Base-by-base conservation (phyloP, 768 basidiomycete species). In the Boletus edulis region DNA sequence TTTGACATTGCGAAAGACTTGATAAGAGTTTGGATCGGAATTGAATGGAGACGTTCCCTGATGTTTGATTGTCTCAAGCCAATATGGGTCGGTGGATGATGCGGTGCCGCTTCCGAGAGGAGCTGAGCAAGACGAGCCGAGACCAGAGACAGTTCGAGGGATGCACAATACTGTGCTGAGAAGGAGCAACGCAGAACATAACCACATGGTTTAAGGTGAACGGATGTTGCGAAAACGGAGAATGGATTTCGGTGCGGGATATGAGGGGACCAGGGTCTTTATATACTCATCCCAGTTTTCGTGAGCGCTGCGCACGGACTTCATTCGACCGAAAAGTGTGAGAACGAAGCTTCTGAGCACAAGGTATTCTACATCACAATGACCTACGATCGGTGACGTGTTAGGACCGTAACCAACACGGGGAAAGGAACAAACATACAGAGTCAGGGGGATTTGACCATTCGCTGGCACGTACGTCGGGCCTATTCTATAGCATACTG, bases 1-100 rank as follows among this genome's bases (percentile, higher is more conserved):
- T 56, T 86, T 89, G 45, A 91, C 89, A 62, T 90, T 91, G 39
- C 89, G 79, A 68, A 88, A 90, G 14, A 90, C 86, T 46, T 82
- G 74, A 66, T 90, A 91, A 7, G 70, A 65, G 40, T 65, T 75
- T 24, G 57, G n/a, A 62, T 79, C 72, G 0, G 81, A 52, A 64
- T 88, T 84, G 69, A 79, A 86, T 5, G 89, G 81, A 1, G 89
- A 74, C n/a, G 73, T 83, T 31, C 86, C 88, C 66, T 84, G 87
- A 62, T 89, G 89, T 40, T 77, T 76, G 62, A 91, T 89, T 40
- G 62, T 80, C 67, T 90, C 73, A 59, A 88, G 72, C 89, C 89
- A 91, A 66, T 81, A 90, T 1, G 85, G 79, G 27, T 66, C 65
- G 15, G 40, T 31, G 11, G 62, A 22, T 27, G 63, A 32, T 11